Base-by-base conservation (phyloP, 1,284 basidiomycete genomes). In the Pseudozyma thailandica region DNA sequence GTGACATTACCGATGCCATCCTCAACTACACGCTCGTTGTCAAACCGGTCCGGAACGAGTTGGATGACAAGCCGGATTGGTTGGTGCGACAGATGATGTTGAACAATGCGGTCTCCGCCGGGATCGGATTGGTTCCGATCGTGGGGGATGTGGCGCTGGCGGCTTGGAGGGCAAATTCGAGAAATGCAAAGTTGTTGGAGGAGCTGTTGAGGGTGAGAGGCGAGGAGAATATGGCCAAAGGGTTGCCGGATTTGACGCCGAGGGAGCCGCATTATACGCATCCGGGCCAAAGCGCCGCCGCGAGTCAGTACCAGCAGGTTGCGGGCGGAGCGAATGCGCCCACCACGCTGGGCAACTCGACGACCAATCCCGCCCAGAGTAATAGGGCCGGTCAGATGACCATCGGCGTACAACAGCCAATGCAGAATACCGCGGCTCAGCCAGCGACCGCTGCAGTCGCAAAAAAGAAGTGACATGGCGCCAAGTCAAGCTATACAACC, bases 151-250 rank as follows among this genome's bases (percentile, higher is more conserved):
- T 96, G 47, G 81, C 89, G 4, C 83, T 93, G 30, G 79, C 92
- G 86, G 47, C 85, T 84, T 95, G 86, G 87, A 94, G 93, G 82
- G 89, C 92, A n/a, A 97, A 96, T 84, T 91, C 89, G 41, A 87
- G 94, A 68, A 96, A 96, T 79, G 93, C 92, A 3, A 80, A 74
- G 37, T 53, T 83, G 46, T 54, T 81, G 8, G 80, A 81, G 45
- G 72, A 80, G 28, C 46, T 74, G 51, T 20, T 78, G 6, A 52
- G 74, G n/a, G 49, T 73, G 33, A 56, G 59, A 39, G 76, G 76
- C 8, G 72, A 77, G 38, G 72, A 78, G 54, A 71, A 77, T 56
- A 77, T 78, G 8, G 63, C 75, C 1, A 58, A 65, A 2, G 75
- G 75, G 4, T 35, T 78, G 21, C 57, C 68, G 6, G 64, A 68